Percentiles rank a stretch among this genome's conserved stretches.
These are phyloP conservation scores for Cylindrotheca fusiformis DNA, from an alignment of 108 stramenopile genomes.

Conservation along the genomic window DNA sequence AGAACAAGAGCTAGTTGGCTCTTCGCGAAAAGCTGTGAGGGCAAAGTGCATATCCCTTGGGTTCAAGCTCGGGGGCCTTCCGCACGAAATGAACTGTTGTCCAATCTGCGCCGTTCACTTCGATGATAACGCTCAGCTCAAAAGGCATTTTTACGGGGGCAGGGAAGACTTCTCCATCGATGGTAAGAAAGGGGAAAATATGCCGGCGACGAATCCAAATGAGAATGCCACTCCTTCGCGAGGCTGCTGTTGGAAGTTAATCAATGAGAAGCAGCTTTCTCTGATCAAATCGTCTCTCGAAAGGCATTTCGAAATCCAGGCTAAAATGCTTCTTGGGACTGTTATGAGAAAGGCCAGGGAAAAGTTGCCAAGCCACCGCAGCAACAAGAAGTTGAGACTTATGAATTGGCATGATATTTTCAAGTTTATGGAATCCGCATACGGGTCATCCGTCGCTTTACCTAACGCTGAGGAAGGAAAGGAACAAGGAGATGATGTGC, in stretches of 20 bases:
- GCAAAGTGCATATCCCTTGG: slow-evolving; percentile 17
- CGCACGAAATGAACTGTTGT: not conserved
- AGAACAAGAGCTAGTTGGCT: not conserved
- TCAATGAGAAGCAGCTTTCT: slow-evolving; percentile 11
- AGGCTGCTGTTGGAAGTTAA: slow-evolving; percentile 27
- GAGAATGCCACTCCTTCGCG: not conserved
- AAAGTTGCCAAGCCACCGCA: not conserved
- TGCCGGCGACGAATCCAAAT: no score
- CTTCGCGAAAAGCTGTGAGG: not conserved
- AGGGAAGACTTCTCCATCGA: no score
- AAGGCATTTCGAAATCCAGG: slow-evolving; percentile 14
- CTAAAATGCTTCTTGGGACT: slow-evolving; percentile 3
- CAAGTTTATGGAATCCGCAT: slow-evolving; percentile 5
- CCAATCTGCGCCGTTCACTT: slow-evolving; percentile 23
- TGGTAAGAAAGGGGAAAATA: no score
- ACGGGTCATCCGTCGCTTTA: not conserved
- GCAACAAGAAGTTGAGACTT: slow-evolving; percentile 1
- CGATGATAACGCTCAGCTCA: slow-evolving; percentile 3
- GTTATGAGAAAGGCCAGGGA: slow-evolving; percentile 8
- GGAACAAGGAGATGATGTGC: not conserved
- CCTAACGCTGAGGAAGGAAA: not conserved
- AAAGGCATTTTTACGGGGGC: slow-evolving; percentile 29
- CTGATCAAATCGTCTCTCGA: slow-evolving; percentile 17
- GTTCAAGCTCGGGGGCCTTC: not conserved
- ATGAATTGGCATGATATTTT: slow-evolving; percentile 32